These are phyloP conservation scores for Aquilaria agallochum DNA, from an alignment of 441 rosid species.

Conservation along the genomic window DNA sequence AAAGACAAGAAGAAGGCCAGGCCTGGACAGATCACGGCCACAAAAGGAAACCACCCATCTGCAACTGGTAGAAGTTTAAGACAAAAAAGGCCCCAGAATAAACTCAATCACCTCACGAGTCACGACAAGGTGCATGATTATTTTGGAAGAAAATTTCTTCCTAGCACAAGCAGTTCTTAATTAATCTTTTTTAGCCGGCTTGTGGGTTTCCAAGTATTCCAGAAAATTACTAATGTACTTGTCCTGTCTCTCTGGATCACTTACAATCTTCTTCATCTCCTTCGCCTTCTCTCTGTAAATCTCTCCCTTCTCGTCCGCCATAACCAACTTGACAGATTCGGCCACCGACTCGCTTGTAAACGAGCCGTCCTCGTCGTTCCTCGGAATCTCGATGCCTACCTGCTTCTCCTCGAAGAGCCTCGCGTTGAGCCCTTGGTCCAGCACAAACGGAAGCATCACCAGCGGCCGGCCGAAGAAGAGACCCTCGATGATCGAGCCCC, in stretches of 20 bases:
- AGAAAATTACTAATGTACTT: slow-evolving; percentile 13
- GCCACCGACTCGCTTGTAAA: slow-evolving; percentile 24
- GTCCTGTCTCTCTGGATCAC: slow-evolving; percentile 5
- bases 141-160: too few relatives aligned
- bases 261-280: slow-evolving; percentile 19
- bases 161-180: too few relatives aligned
- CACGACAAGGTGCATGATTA: too few relatives aligned
- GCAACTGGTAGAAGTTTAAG: too few relatives aligned
- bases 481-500: slow-evolving; percentile 40
- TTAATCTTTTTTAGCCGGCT: too few relatives aligned
- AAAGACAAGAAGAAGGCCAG: too few relatives aligned
- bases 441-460: slow-evolving; percentile 13
- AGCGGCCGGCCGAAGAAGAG: slow-evolving; percentile 15
- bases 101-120: too few relatives aligned
- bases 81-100: too few relatives aligned
- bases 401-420: slow-evolving; percentile 26
- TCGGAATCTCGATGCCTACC: slow-evolving; percentile 24
- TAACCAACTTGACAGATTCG: slow-evolving; percentile 17
- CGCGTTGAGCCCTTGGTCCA: slow-evolving; percentile 21
- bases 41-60: too few relatives aligned
- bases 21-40: too few relatives aligned
- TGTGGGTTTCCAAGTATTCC: too few relatives aligned
- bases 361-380: slow-evolving; percentile 24
- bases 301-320: slow-evolving; percentile 23
- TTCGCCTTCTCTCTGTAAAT: slow-evolving; percentile 16